phyloP scores from a whole-genome alignment of 495 filamentous ascomycete species.

The Podospora didyma region DNA sequence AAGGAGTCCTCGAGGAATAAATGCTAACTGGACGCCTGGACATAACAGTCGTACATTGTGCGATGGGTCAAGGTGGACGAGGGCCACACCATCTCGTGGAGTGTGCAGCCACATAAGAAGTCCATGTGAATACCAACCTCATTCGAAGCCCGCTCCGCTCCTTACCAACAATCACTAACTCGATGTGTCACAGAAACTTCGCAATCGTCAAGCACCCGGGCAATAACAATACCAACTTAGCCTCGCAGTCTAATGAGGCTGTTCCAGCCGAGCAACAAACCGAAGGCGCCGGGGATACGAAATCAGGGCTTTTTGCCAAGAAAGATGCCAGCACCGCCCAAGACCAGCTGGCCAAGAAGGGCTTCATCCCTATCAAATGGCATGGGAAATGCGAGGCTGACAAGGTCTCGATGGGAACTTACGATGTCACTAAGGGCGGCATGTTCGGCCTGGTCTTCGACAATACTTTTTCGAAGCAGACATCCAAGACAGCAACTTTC shows the following conservation, averaged over 20 bases:
- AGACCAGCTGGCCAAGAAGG: constrained; percentile 79
- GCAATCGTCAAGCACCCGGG: constrained; percentile 96
- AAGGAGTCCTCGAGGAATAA: background rate
- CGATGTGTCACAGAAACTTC: constrained; percentile 64
- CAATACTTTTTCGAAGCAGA: constrained; percentile 96
- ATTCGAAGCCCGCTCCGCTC: too few relatives aligned
- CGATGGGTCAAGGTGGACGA: constrained; percentile 92
- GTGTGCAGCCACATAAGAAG: constrained; percentile 93
- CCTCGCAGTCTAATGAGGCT: constrained; percentile 45
- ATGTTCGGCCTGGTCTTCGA: constrained; percentile 98
- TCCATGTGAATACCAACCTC: constrained; percentile 59
- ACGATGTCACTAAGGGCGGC: constrained; percentile 78
- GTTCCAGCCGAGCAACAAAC: constrained; percentile 39
- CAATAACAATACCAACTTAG: constrained; percentile 53
- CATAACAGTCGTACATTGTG: constrained; percentile 82
- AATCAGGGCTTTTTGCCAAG: constrained; percentile 35
- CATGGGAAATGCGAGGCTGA: constrained; percentile 92
- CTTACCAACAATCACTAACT: background rate
- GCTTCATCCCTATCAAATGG: constrained; percentile 84
- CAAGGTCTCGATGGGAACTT: constrained; percentile 87
- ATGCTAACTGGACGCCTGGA: background rate
- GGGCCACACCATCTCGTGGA: constrained; percentile 94
- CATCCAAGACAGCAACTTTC: constrained; percentile 90
- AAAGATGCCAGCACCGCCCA: constrained; percentile 60
- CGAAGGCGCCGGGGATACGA: constrained; percentile 37